A percentile compares a stretch with the other conserved stretches of the same genome.
Conservation (phyloP, 2,329 filamentous ascomycete species). For the Colletotrichum australisinense region DNA sequence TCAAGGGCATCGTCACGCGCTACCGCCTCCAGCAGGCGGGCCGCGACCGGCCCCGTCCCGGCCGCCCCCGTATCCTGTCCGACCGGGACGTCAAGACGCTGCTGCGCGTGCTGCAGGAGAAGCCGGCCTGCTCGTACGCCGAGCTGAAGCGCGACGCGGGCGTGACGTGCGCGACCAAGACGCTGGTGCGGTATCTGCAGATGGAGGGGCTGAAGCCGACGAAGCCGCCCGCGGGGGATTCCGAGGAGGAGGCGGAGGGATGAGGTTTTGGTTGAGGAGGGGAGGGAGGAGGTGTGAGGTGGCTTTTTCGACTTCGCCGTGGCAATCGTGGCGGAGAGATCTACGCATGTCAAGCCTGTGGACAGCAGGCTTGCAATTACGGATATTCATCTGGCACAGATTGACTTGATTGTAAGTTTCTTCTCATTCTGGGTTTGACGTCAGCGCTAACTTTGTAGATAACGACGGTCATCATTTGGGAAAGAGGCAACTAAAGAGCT, state of each 20-base stretch:
- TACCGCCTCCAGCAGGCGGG: conserved; percentile 35
- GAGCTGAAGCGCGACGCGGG: conserved; percentile 30
- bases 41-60: conserved; percentile 31
- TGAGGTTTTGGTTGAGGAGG: conserved; percentile 24
- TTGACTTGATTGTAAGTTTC: conserved; percentile 8
- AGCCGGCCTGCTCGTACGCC: conserved; percentile 29
- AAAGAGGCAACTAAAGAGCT: not conserved
- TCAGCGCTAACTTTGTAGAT: not conserved
- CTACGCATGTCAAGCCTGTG: not conserved
- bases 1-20: conserved; percentile 35
- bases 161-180: conserved; percentile 33
- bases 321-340: not conserved
- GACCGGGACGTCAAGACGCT: conserved; percentile 34
- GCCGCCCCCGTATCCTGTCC: conserved; percentile 31
- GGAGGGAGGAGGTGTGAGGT: conserved; percentile 21
- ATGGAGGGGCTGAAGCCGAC: conserved; percentile 35
- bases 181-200: conserved; percentile 32
- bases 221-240: conserved; percentile 33
- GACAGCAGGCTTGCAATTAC: not conserved
- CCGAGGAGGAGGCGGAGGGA: conserved; percentile 31
- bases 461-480: not conserved
- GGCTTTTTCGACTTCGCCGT: too few relatives aligned
- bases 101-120: conserved; percentile 33
- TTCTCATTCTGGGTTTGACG: rapidly evolving
- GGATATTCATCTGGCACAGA: not conserved